These are phyloP conservation scores for Blastomyces parvus DNA, from an alignment of 2,329 filamentous ascomycete genomes.

Conservation along the genomic window DNA sequence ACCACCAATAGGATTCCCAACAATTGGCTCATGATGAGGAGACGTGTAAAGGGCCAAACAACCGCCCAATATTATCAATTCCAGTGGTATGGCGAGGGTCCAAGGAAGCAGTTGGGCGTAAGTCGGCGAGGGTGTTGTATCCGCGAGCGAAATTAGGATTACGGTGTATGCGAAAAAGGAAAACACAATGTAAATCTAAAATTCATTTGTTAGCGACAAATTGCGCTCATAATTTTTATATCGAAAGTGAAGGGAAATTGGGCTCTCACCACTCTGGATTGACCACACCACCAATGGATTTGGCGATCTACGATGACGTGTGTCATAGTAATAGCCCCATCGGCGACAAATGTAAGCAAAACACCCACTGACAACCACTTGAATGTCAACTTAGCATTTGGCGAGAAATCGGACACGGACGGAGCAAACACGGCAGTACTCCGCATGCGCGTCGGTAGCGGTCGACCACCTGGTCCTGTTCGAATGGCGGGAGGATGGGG, in stretches of 20 bases:
- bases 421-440: conserved; percentile 42
- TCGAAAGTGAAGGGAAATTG: not conserved
- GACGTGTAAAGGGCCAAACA: conserved; percentile 60
- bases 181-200: conserved; percentile 72
- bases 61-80: conserved; percentile 60
- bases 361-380: conserved; percentile 63
- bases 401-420: conserved; percentile 50
- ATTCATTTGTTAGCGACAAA: conserved; percentile 10
- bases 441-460: conserved; percentile 58
- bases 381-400: conserved; percentile 61
- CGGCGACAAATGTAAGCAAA: conserved; percentile 64
- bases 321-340: conserved; percentile 61
- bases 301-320: conserved; percentile 61
- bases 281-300: conserved; percentile 71
- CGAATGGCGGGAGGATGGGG: conserved; percentile 41
- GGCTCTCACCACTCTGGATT: conserved; percentile 60
- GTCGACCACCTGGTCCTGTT: conserved; percentile 80
- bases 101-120: conserved; percentile 72
- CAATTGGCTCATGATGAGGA: conserved; percentile 54
- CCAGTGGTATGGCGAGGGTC: conserved; percentile 61
- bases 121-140: conserved; percentile 72
- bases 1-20: conserved; percentile 41
- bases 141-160: conserved; percentile 75
- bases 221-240: too few relatives aligned
- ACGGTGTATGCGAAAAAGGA: conserved; percentile 82